These are phyloP conservation scores for Hypoxylon sp. DNA, from an alignment of 2,329 filamentous ascomycete species.

Conservation along the genomic window DNA sequence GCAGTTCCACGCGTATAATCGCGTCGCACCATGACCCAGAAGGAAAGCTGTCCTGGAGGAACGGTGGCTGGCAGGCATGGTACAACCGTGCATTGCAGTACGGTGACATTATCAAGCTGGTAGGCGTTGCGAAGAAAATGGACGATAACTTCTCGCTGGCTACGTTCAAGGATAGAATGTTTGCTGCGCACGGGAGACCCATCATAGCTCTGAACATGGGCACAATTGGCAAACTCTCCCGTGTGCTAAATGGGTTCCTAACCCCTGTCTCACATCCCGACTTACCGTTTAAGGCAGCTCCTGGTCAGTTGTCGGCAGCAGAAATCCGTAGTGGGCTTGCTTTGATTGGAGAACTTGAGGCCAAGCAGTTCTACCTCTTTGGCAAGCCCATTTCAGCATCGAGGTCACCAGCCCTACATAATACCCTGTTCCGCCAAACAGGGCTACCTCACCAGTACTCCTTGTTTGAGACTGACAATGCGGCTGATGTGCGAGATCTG, in stretches of 20 bases:
- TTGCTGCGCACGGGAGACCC: slow-evolving; percentile 80
- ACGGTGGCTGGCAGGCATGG: slow-evolving; percentile 90
- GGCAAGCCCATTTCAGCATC: slow-evolving; percentile 87
- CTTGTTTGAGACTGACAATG: slow-evolving; percentile 79
- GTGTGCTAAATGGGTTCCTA: slow-evolving; percentile 91
- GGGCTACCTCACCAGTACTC: slow-evolving; percentile 90
- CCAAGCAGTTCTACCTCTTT: slow-evolving; percentile 87
- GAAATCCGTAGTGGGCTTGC: slow-evolving; percentile 87
- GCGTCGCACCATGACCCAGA: slow-evolving; percentile 94
- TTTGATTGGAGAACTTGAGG: slow-evolving; percentile 82
- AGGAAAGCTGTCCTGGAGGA: slow-evolving; percentile 85
- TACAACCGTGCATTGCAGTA: slow-evolving; percentile 93
- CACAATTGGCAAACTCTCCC: slow-evolving; percentile 85
- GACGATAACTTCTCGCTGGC: slow-evolving; percentile 90
- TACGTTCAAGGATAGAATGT: slow-evolving; percentile 84
- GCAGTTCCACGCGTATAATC: slow-evolving; percentile 85
- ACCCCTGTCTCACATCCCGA: slow-evolving; percentile 93
- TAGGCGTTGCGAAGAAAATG: slow-evolving; percentile 81
- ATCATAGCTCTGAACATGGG: slow-evolving; percentile 98
- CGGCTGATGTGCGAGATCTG: slow-evolving; percentile 71
- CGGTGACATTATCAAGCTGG: slow-evolving; percentile 94
- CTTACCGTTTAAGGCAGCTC: slow-evolving; percentile 93
- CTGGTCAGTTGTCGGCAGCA: slow-evolving; percentile 89
- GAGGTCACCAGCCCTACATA: slow-evolving; percentile 90
- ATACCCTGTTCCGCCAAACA: slow-evolving; percentile 80